phyloP scores from a whole-genome alignment of 2,329 filamentous ascomycete genomes.

The Pseudonectria buxi region DNA sequence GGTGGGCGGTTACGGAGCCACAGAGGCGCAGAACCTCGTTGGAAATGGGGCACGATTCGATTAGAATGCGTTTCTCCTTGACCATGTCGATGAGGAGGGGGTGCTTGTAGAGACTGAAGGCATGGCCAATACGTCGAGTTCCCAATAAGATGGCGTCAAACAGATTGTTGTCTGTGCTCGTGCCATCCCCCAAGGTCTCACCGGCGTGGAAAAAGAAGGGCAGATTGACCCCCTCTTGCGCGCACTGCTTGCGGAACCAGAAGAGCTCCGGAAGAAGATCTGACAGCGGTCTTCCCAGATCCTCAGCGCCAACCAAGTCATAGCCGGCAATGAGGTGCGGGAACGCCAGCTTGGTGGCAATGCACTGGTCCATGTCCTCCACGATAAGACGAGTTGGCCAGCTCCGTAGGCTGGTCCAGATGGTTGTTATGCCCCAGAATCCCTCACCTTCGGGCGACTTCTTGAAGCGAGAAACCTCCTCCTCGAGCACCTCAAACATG shows the following conservation, averaged over 20 bases:
- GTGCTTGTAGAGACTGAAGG: constrained; percentile 84
- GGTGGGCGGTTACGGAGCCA: constrained; percentile 68
- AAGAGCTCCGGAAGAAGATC: constrained; percentile 80
- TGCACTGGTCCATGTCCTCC: constrained; percentile 81
- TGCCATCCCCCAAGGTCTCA: constrained; percentile 72
- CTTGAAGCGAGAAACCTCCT: constrained; percentile 74
- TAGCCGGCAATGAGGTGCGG: constrained; percentile 79
- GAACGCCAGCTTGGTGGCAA: constrained; percentile 70
- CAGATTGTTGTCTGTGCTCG: constrained; percentile 69
- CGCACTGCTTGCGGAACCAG: constrained; percentile 87
- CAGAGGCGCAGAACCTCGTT: constrained; percentile 82
- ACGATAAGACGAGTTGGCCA: constrained; percentile 60
- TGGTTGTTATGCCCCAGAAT: constrained; percentile 81
- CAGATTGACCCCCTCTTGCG: constrained; percentile 68
- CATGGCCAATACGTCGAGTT: constrained; percentile 83
- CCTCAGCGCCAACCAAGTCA: constrained; percentile 85
- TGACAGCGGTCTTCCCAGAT: constrained; percentile 65
- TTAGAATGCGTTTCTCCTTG: constrained; percentile 77
- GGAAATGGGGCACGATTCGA: constrained; percentile 86
- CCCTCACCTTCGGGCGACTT: constrained; percentile 59
- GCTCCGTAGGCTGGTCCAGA: constrained; percentile 71
- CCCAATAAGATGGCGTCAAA: constrained; percentile 86
- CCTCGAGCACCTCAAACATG: constrained; percentile 66
- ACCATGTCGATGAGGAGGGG: constrained; percentile 83
- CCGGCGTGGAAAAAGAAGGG: constrained; percentile 97